phyloP scores from a whole-genome alignment of 805 yeast species.

The Lipomyces starkeyi region DNA sequence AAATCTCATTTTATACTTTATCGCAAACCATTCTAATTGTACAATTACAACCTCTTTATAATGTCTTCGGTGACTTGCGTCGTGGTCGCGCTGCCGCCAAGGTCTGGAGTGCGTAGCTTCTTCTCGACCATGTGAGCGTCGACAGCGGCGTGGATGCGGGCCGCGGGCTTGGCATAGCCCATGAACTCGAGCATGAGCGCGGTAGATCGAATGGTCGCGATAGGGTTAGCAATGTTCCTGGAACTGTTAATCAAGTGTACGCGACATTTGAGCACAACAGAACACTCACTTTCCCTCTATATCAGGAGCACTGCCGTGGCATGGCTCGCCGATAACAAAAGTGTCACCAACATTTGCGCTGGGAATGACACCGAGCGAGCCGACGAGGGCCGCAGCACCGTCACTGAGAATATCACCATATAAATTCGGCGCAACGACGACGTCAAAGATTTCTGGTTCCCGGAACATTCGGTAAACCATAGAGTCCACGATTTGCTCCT shows the following conservation, averaged over 20 bases:
- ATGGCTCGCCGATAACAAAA: conserved; percentile 98
- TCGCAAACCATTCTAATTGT: not conserved
- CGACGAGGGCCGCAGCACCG: conserved; percentile 98
- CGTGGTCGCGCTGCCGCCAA: conserved; percentile 89
- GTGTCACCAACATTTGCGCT: conserved; percentile 96
- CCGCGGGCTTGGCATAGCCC: conserved; percentile 89
- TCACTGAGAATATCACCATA: conserved; percentile 97
- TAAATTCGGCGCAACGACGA: conserved; percentile 97
- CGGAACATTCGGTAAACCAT: conserved; percentile 99
- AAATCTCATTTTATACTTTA: not conserved
- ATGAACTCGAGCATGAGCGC: conserved; percentile 97
- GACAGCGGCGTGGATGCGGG: conserved; percentile 90
- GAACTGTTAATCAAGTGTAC: not conserved
- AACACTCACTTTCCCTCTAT: conserved; percentile 89
- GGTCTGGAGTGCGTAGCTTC: conserved; percentile 84
- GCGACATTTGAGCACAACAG: not conserved
- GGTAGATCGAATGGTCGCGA: conserved; percentile 97
- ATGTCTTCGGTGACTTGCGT: conserved; percentile 87
- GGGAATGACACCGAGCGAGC: conserved; percentile 97
- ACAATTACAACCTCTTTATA: conserved; percentile 55
- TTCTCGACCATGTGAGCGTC: conserved; percentile 89
- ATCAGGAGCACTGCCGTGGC: conserved; percentile 99
- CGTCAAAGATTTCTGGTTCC: conserved; percentile 97
- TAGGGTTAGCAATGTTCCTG: conserved; percentile 72
- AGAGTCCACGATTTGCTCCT: conserved; percentile 97